Conservation (phyloP, 225 moss, liverwort and hornwort species). For the Physcomitrellopsis africana region DNA sequence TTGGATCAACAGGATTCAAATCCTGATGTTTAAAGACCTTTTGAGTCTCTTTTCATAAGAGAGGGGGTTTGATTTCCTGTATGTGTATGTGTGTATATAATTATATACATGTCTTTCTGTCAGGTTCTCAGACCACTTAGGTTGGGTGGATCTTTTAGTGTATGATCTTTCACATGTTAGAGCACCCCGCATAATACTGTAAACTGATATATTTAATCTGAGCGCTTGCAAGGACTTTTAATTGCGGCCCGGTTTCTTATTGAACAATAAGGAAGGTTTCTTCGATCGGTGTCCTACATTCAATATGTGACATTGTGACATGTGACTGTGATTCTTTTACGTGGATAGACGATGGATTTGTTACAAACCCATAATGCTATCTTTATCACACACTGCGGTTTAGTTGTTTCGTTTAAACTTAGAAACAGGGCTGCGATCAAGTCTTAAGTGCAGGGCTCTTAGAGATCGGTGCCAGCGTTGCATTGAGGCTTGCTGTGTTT, state of each 20-base stretch:
- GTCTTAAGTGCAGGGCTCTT: constrained; percentile 39
- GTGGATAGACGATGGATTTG: no score
- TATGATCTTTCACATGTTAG: constrained; percentile 3
- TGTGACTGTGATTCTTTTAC: no score
- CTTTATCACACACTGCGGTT: neutral
- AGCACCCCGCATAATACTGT: neutral
- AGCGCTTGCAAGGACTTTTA: neutral
- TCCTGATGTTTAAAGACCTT: neutral
- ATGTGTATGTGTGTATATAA: neutral
- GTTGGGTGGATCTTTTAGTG: neutral
- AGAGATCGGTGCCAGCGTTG: constrained; percentile 31
- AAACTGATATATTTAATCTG: neutral
- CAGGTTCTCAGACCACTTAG: constrained; percentile 10
- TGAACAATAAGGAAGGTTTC: constrained; percentile 7
- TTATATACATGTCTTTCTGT: neutral
- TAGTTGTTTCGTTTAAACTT: neutral
- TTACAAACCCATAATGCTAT: neutral
- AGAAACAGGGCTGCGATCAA: constrained; percentile 17
- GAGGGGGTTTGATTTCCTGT: constrained; percentile 6
- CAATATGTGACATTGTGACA: neutral
- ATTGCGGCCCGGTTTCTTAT: neutral
- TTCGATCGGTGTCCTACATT: neutral
- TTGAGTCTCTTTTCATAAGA: neutral
- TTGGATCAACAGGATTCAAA: neutral
- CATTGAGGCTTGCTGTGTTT: constrained; percentile 46